phyloP scores from a whole-genome alignment of 148 eudicot genomes.

The Rhododendron ovatum region DNA sequence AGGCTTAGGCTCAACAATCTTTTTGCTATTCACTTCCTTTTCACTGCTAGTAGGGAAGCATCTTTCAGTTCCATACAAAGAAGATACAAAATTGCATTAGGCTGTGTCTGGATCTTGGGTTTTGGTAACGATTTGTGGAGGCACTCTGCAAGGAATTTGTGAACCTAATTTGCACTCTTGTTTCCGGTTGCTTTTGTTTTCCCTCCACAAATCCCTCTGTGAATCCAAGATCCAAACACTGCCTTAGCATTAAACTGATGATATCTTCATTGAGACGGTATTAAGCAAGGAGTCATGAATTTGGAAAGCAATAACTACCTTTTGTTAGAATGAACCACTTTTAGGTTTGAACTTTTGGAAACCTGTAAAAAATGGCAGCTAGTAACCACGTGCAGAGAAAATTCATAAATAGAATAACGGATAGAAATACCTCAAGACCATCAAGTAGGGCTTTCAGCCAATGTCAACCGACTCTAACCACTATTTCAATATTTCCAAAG shows the following conservation, averaged over 20 bases:
- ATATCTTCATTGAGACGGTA: not conserved
- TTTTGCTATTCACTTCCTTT: constrained; percentile 30
- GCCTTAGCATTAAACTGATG: not conserved
- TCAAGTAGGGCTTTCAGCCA: not conserved
- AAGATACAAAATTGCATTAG: not conserved
- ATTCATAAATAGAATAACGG: not conserved
- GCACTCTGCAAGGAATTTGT: not conserved
- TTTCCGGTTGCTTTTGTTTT: not conserved
- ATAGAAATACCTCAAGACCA: not conserved
- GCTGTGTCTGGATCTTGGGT: not conserved
- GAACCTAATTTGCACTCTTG: not conserved
- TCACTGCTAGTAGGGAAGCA: constrained; percentile 15
- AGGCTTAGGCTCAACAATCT: constrained; percentile 17
- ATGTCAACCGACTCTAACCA: not conserved
- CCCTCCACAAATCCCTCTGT: not conserved
- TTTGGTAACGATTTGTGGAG: not conserved
- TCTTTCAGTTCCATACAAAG: not conserved
- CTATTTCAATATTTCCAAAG: not conserved
- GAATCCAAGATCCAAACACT: not conserved
- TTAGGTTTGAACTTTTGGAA: constrained; percentile 20
- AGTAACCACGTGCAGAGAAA: not conserved
- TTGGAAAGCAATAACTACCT: constrained; percentile 27
- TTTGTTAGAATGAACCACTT: constrained; percentile 17
- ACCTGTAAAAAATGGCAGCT: constrained; percentile 23
- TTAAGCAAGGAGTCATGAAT: not conserved